Base-by-base conservation (phyloP, 768 basidiomycete genomes). In the Hebeloma cylindrosporum region DNA sequence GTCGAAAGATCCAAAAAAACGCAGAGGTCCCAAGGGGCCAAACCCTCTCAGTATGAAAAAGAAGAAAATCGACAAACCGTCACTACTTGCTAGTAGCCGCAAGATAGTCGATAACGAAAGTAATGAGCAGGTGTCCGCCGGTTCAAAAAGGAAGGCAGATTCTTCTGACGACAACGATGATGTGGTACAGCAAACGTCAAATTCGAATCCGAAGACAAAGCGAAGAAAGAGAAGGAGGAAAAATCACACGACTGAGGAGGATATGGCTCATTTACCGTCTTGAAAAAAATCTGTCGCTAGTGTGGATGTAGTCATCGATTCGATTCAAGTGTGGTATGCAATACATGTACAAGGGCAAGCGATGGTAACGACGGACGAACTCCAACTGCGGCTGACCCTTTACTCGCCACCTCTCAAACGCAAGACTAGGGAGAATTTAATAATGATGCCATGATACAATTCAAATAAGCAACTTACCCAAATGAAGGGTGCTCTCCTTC, bases 1-100 rank as follows among this genome's bases (percentile, higher is more conserved):
- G 20, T 45, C 66, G 37, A 74, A 77, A 50, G 60, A 63, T n/a
- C 67, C 61, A 9, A 72, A 70, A 50, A 87, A 79, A 61, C 81
- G 72, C 59, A 88, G 79, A 56, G 83, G 81, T 0, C 85, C 86
- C 0, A 94, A 91, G 60, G 90, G 79, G 0, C 93, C 94, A 1
- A 98, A 97, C 68, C 92, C 95, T 6, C 75, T 97, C 3, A 93
- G 91, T 48, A 70, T 94, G 33, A 93, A 92, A 75, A 96, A 93
- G 74, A 94, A 90, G 65, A 80, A 79, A 4, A 55, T 28, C 28
- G 54, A 43, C 31, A 11, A 29, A 40, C 37, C 72, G 51, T 56
- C 65, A 39, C 64, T 76, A 13, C 66, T n/a, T n/a, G n/a, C n/a
- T 71, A 54, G 66, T 68, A 20, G 74, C 75, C 3, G 69, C 57